Conservation (phyloP, 2,329 filamentous ascomycete genomes). For the Trichoderma citrinoviride region DNA sequence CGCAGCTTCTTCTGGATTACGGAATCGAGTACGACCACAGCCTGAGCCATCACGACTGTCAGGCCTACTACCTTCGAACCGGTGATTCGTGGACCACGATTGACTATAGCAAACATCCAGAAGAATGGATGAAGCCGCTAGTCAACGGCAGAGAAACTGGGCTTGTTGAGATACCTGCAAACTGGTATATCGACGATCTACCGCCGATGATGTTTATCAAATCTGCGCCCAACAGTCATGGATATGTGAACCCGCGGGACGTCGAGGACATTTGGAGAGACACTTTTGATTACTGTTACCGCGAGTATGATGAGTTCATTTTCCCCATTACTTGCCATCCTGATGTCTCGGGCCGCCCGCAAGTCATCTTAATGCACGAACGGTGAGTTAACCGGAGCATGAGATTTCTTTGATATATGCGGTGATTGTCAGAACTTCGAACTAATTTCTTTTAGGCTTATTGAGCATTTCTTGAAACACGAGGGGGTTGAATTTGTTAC, state of each 20-base stretch:
- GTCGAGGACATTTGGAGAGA: constrained; percentile 6
- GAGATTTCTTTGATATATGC: too few species aligned
- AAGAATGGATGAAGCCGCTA: not conserved
- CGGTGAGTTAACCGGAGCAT: not conserved
- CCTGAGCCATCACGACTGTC: not conserved
- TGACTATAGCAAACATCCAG: not conserved
- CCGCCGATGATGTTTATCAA: constrained; percentile 6
- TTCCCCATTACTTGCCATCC: constrained; percentile 3
- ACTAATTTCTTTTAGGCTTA: not conserved
- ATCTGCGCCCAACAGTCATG: not conserved
- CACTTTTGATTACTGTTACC: constrained; percentile 1
- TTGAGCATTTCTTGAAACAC: not conserved
- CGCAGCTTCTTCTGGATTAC: not conserved
- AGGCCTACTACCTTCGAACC: not conserved
- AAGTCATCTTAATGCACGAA: constrained; percentile 7
- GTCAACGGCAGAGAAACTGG: constrained; percentile 1
- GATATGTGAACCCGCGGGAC: constrained; percentile 1
- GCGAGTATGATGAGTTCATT: constrained; percentile 7
- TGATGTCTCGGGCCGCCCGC: not conserved
- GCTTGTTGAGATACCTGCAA: constrained; percentile 2
- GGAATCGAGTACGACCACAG: constrained; percentile 5
- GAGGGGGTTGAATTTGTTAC: constrained; percentile 1
- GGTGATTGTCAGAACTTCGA: too few species aligned
- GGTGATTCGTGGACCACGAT: constrained; percentile 4
- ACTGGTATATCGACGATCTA: constrained; percentile 3